Base-by-base conservation (phyloP, 768 basidiomycete species). In the Xerocomellus chrysenteron region DNA sequence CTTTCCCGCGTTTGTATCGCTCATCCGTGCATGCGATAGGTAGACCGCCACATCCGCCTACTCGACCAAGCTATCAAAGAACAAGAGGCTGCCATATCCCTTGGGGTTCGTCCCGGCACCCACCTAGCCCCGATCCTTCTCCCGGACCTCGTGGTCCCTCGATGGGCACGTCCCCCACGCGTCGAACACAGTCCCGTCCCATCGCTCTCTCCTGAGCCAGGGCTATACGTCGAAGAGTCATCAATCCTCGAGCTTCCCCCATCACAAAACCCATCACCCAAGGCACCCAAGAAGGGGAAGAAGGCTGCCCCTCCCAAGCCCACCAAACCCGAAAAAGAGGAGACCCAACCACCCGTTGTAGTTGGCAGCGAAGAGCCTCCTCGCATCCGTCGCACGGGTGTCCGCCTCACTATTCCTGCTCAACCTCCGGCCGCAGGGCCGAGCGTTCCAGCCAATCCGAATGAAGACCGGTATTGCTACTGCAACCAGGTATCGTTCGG, bases 401-500 rank as follows among this genome's bases (percentile, higher is more conserved):
- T 75, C 55, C 76, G 66, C 47, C 64, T 75, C 21, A 75, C 71
- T 17, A 64, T 77, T n/a, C 74, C 78, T 16, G 70, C 72, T 7
- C 64, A 70, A 19, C 59, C 62, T 28, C 55, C 43, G 19, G 57
- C 48, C 3, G 24, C 37, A 1, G 61, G 42, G 19, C 71, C 71
- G 35, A 55, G 35, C 42, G 62, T 64, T 24, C 66, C 60, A 13
- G 65, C 52, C 19, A 77, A 82, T 61, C 75, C 79, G 35, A 76
- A 76, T 57, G 85, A 91, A 68, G 74, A 65, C 48, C 74, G 82
- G 35, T 97, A 91, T 70, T 96, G 94, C 70, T 87, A 85, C 67
- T 96, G 94, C 72, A 79, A 88, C 61, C 79, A 86, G 58, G 82
- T 85, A 33, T 91, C 88, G 19, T 93, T 83, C 67, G 94, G 93